Evolutionary conservation across 306 rosid species (phyloP), one percentile per base, ranked within the genome.

Genomic region (Citrullus mucosospermus): DNA sequence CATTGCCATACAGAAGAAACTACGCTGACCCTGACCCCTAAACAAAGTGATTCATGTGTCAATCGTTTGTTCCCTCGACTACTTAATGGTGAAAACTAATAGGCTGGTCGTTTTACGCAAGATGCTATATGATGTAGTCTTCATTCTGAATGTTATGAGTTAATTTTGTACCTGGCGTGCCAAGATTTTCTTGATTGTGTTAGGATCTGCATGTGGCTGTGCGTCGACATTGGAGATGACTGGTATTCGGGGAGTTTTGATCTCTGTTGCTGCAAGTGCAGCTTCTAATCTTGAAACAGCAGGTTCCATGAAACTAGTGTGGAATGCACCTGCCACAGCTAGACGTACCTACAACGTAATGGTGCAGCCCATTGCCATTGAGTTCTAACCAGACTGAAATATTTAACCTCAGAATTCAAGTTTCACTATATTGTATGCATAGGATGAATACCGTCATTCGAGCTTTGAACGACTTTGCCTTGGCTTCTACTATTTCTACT

Each of bases 381-480:
- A 15, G 50, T 34, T 25, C 39, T 61, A 74, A 53, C 17, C 8
- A 38, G 17, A 51, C 3, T 11, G 50, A 70, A 70, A 25, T 22
- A 70, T 46, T 46, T 70, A 18, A 25, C 60, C 50, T 51, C 39
- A 46, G 14, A 71, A 2, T 6, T 28, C 15, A 9, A 50, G 57
- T 71, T 46, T 25, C 8, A 69, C 9, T 3, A 61, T 4, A 28
- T 0, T 30, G 12, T 11, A 44, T 44, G 43, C 20, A 65, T 7
- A 16, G 50, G 76, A 81, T 73, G 46, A 1, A 41, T 90, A 96
- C 99, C 79, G 97, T 92, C 99, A 92, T 96, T 79, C 99, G 91
- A 83, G 99, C 99, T 89, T 96, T 92, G 90, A 96, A 96, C 65
- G 98, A 96, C 82, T 96, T 96, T 60, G 99, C 99, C 87, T 91